Conservation (phyloP, 139 green algal genomes). For the Eudorina sp. region DNA sequence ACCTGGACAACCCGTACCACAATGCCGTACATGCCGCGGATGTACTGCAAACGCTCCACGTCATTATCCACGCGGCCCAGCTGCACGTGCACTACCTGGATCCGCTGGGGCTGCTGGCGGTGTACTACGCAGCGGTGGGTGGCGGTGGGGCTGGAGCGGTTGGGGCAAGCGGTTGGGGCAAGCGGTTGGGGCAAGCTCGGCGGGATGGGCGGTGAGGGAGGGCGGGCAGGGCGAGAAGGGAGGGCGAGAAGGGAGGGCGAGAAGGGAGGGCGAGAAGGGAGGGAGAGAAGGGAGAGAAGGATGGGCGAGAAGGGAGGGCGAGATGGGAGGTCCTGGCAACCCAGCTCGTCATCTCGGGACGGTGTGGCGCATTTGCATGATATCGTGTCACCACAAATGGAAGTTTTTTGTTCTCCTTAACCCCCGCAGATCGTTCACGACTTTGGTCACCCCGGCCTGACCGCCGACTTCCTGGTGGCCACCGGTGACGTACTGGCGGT, state of each 20-base stretch:
- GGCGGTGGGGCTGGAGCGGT: neutral
- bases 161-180: too few relatives aligned
- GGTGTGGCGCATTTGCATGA: neutral
- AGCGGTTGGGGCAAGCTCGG: too few relatives aligned
- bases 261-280: too few relatives aligned
- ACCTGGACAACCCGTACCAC: slow-evolving; percentile 70
- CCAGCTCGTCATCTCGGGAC: neutral
- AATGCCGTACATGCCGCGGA: slow-evolving; percentile 62
- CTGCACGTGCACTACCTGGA: slow-evolving; percentile 51
- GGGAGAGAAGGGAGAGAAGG: too few relatives aligned
- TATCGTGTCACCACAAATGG: neutral
- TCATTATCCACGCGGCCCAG: slow-evolving; percentile 53
- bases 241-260: too few relatives aligned
- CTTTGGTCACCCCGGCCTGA: slow-evolving; percentile 62
- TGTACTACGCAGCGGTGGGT: slow-evolving; percentile 60
- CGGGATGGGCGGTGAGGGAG: too few relatives aligned
- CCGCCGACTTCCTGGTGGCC: slow-evolving; percentile 68
- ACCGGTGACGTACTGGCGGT: slow-evolving; percentile 56
- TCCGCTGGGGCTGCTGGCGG: slow-evolving; percentile 49
- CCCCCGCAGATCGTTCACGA: slow-evolving; percentile 48
- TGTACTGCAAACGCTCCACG: slow-evolving; percentile 63
- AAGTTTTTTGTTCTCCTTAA: neutral
- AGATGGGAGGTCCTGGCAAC: neutral
- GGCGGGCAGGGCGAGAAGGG: too few relatives aligned
- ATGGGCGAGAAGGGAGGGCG: too few relatives aligned